Percentiles rank a stretch among this genome's conserved stretches.
Evolutionary conservation across 1,139 yeast genomes (phyloP).

Genomic region (Yamadazyma conglobata): DNA sequence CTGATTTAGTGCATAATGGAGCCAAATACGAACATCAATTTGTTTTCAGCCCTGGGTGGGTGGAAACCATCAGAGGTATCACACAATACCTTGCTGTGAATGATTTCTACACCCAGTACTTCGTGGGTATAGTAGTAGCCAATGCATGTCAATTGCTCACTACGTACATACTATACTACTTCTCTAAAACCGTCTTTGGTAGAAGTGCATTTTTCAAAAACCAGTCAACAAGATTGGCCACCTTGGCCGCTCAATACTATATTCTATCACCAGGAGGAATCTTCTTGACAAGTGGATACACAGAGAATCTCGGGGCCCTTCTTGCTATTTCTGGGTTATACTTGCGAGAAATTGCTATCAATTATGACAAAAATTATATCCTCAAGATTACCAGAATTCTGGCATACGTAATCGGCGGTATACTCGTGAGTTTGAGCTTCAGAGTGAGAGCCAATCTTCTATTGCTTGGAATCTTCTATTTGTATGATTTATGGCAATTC

Average conservation of each 20-base stretch:
- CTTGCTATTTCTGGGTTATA: slow-evolving; percentile 58
- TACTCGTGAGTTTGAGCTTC: slow-evolving; percentile 53
- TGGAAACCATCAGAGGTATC: slow-evolving; percentile 30
- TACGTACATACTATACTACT: slow-evolving; percentile 46
- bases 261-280: slow-evolving; percentile 77
- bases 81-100: slow-evolving; percentile 17
- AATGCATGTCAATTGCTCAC: slow-evolving; percentile 54
- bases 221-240: slow-evolving; percentile 23
- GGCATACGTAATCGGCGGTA: slow-evolving; percentile 53
- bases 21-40: slow-evolving; percentile 77
- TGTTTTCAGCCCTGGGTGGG: slow-evolving; percentile 85
- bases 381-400: slow-evolving; percentile 6
- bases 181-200: slow-evolving; percentile 38
- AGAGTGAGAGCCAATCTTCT: slow-evolving; percentile 74
- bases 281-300: slow-evolving; percentile 70
- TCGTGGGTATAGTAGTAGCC: slow-evolving; percentile 43
- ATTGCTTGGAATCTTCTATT: slow-evolving; percentile 63
- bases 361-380: slow-evolving; percentile 8
- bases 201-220: slow-evolving; percentile 18
- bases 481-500: slow-evolving; percentile 50
- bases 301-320: slow-evolving; percentile 74
- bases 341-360: slow-evolving; percentile 41
- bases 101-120: slow-evolving; percentile 43
- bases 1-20: slow-evolving; percentile 51
- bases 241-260: slow-evolving; percentile 44